These are phyloP conservation scores for Dactylella cylindrospora DNA, from an alignment of 2,329 filamentous ascomycete genomes.

Conservation along the genomic window DNA sequence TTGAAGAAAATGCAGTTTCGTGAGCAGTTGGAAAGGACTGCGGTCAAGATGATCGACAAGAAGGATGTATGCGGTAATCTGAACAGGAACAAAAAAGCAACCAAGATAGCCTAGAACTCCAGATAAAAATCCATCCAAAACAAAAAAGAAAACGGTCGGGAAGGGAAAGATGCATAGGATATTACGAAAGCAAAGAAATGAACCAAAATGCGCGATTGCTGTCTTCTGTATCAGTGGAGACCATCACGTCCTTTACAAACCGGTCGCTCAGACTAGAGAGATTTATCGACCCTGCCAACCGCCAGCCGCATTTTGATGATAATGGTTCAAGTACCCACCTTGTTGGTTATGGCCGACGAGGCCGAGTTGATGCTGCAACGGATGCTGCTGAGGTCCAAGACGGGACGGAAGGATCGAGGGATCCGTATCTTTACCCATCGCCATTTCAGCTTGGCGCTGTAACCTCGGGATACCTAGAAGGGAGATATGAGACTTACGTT, in stretches of 20 bases:
- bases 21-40: slow-evolving; percentile 29
- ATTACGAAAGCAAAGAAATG: slow-evolving; percentile 16
- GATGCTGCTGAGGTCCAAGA: slow-evolving; percentile 48
- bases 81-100: slow-evolving; percentile 45
- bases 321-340: slow-evolving; percentile 74
- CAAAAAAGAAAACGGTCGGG: background rate
- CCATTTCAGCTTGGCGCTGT: slow-evolving; percentile 45
- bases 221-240: slow-evolving; percentile 37
- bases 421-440: slow-evolving; percentile 90
- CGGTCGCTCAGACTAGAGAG: slow-evolving; percentile 27
- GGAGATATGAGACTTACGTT: slow-evolving; percentile 58
- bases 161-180: slow-evolving; percentile 2
- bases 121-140: slow-evolving; percentile 47
- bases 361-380: slow-evolving; percentile 82
- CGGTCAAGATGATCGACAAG: slow-evolving; percentile 16
- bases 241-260: slow-evolving; percentile 23
- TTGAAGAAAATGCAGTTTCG: slow-evolving; percentile 42
- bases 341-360: slow-evolving; percentile 47
- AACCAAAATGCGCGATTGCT: slow-evolving; percentile 28
- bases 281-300: slow-evolving; percentile 43
- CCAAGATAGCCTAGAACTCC: slow-evolving; percentile 43
- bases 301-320: slow-evolving; percentile 44
- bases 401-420: slow-evolving; percentile 98
- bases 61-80: slow-evolving; percentile 14
- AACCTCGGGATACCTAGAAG: slow-evolving; percentile 59